These are phyloP conservation scores for Coemansia umbellata DNA, from an alignment of 192 early-diverging fungal genomes.

Conservation along the genomic window DNA sequence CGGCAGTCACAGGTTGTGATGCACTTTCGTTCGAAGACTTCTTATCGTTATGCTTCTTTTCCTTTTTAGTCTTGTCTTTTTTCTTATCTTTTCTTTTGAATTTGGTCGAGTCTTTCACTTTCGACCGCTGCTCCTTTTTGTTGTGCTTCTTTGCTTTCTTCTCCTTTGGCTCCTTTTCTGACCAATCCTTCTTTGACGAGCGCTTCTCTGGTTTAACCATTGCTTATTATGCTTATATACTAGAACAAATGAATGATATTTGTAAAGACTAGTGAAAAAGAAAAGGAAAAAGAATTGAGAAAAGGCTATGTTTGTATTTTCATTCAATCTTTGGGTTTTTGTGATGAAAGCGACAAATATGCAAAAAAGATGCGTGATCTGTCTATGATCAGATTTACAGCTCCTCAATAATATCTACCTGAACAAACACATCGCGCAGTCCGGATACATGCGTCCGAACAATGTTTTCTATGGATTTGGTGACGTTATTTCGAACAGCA, in stretches of 20 bases:
- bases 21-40: conserved; percentile 1
- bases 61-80: neutral
- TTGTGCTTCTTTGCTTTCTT: conserved; percentile 6
- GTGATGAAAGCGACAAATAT: too few relatives aligned
- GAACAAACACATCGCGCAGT: conserved; percentile 37
- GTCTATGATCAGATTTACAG: neutral
- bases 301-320: too few relatives aligned
- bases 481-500: conserved; percentile 11
- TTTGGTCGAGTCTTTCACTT: conserved; percentile 3
- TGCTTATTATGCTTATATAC: too few relatives aligned
- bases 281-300: neutral
- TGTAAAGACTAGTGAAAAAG: neutral
- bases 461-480: conserved; percentile 10
- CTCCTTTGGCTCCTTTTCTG: conserved; percentile 10
- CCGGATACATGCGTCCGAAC: conserved; percentile 24
- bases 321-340: too few relatives aligned
- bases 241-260: neutral
- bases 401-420: conserved; percentile 10
- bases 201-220: conserved; percentile 6
- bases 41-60: conserved; percentile 9
- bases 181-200: neutral
- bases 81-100: conserved; percentile 9
- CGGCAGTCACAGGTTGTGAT: too few relatives aligned
- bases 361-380: conserved; percentile 1
- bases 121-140: conserved; percentile 3